Evolutionary conservation across 2,329 filamentous ascomycete genomes (phyloP).

Genomic region (Phialophora tarda): DNA sequence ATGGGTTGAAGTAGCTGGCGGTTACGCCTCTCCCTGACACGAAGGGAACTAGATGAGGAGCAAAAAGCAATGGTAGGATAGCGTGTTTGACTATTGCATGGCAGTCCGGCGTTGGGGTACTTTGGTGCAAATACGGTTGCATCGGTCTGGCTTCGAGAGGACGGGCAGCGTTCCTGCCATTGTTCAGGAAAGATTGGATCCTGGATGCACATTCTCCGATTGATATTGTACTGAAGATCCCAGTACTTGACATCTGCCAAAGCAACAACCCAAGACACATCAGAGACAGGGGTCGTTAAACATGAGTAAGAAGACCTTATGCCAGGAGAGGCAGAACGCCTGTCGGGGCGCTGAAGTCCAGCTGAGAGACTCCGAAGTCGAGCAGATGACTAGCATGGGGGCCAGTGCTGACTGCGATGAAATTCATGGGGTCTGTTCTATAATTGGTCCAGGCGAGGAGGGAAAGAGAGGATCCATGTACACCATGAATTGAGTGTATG

Average conservation of each 20-base stretch:
- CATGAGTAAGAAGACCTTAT: conserved; percentile 2
- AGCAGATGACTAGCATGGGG: background rate
- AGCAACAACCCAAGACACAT: background rate
- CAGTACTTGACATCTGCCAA: conserved; percentile 5
- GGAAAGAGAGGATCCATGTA: conserved; percentile 24
- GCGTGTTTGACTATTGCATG: conserved; percentile 33
- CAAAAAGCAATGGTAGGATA: conserved; percentile 34
- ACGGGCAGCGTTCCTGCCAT: conserved; percentile 13
- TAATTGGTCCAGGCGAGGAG: conserved; percentile 22
- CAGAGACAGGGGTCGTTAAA: background rate
- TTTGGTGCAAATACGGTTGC: conserved; percentile 19
- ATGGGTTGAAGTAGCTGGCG: conserved; percentile 96
- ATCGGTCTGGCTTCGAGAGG: conserved; percentile 21
- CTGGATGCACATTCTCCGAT: conserved; percentile 16
- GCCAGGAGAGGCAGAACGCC: background rate
- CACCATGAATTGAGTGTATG: conserved; percentile 27
- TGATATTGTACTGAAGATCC: conserved; percentile 17
- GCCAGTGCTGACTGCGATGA: conserved; percentile 7
- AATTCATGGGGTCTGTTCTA: conserved; percentile 22
- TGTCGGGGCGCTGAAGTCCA: background rate
- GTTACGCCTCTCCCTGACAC: conserved; percentile 72
- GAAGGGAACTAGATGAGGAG: conserved; percentile 10
- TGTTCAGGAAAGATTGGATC: conserved; percentile 23
- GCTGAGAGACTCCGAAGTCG: background rate
- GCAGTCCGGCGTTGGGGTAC: conserved; percentile 30